phyloP scores from a whole-genome alignment of 2,329 filamentous ascomycete species.

The Didymella keratinophila region DNA sequence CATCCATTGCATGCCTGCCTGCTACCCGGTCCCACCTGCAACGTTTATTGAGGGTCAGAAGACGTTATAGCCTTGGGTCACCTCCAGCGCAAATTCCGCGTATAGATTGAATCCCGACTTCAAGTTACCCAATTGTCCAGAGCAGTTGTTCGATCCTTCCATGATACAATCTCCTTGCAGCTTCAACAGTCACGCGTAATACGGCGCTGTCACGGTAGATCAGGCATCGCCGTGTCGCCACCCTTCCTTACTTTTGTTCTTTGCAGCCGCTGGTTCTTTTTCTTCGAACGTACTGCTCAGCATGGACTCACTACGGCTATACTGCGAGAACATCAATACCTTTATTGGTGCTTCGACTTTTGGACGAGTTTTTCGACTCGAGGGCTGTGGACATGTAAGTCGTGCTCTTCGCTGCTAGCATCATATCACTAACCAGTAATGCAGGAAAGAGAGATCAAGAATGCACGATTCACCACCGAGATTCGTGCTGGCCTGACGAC shows the following conservation, averaged over 20 bases:
- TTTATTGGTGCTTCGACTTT: conserved; percentile 46
- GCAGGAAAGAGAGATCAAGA: conserved; percentile 73
- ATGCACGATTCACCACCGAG: conserved; percentile 83
- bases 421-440: conserved; percentile 22
- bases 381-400: conserved; percentile 83
- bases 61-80: conserved; percentile 9
- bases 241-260: neutral
- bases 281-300: conserved; percentile 7
- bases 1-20: conserved; percentile 23
- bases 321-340: conserved; percentile 33
- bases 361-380: conserved; percentile 70
- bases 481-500: conserved; percentile 82
- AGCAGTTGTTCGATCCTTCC: conserved; percentile 4
- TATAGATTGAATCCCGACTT: neutral
- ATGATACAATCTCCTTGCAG: conserved; percentile 1
- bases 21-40: conserved; percentile 22
- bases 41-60: conserved; percentile 10
- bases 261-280: neutral
- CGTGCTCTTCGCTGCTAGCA: neutral
- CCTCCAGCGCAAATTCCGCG: conserved; percentile 1
- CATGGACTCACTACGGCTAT: conserved; percentile 36
- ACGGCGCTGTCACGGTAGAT: conserved; percentile 11
- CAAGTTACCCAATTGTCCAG: conserved; percentile 1
- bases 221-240: conserved; percentile 5
- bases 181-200: conserved; percentile 2